Conservation (phyloP, 1,284 basidiomycete species). For the Moesziomyces antarcticus region DNA sequence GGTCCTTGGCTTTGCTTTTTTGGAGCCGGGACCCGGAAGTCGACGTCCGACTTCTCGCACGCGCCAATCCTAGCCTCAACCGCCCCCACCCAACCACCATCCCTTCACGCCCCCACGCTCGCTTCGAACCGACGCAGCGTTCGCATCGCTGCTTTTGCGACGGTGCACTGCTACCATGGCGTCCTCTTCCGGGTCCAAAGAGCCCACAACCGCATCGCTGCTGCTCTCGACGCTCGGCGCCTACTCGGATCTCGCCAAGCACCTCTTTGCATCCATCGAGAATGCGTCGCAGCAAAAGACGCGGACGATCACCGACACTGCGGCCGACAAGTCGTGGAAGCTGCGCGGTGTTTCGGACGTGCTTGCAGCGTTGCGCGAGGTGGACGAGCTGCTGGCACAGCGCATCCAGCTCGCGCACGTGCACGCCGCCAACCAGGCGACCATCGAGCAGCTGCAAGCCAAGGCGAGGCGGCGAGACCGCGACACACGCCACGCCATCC, state of each 20-base stretch:
- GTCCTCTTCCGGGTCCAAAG: constrained; percentile 7
- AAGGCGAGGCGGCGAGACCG: constrained; percentile 35
- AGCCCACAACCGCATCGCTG: constrained; percentile 25
- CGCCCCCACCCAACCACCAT: too few species aligned
- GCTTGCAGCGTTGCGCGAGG: constrained; percentile 22
- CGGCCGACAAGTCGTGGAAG: constrained; percentile 21
- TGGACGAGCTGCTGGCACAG: constrained; percentile 28
- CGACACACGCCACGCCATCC: constrained; percentile 36
- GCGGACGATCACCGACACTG: constrained; percentile 18
- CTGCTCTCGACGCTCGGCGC: constrained; percentile 39
- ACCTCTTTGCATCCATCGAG: constrained; percentile 41
- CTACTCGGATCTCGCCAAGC: constrained; percentile 42
- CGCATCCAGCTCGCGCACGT: constrained; percentile 30
- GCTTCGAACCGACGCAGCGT: too few species aligned
- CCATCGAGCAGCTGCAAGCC: constrained; percentile 26
- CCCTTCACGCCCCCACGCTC: too few species aligned
- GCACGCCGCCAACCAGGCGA: constrained; percentile 46
- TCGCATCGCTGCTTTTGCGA: too few species aligned
- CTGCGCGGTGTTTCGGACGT: constrained; percentile 9
- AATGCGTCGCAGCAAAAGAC: constrained; percentile 13
- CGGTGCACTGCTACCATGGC: neutral
- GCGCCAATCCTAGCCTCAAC: too few species aligned
- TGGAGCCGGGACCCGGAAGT: too few species aligned
- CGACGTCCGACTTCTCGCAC: too few species aligned
- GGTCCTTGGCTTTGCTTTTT: too few species aligned